These are phyloP conservation scores for Suhomyces canberraensis DNA, from an alignment of 805 yeast genomes.

Conservation along the genomic window DNA sequence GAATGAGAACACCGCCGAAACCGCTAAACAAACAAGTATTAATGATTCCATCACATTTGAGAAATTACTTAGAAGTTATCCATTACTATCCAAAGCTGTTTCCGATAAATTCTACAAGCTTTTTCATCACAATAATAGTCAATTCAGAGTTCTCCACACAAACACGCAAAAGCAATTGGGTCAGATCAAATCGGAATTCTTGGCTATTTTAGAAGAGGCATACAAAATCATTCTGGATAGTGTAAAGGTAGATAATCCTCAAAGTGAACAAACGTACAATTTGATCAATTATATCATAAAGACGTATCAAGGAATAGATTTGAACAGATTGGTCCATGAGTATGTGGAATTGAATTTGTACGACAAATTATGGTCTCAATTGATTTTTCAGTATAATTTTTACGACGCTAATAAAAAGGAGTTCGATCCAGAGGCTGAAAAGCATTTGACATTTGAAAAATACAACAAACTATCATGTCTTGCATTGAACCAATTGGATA, in stretches of 20 bases:
- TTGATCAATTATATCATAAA: constrained; percentile 27
- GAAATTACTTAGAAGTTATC: constrained; percentile 34
- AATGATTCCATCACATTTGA: constrained; percentile 27
- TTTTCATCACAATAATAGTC: constrained; percentile 40
- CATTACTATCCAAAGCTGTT: constrained; percentile 38
- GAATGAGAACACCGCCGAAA: background rate
- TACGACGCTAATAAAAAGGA: constrained; percentile 19
- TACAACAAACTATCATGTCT: constrained; percentile 38
- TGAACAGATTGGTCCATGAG: constrained; percentile 55
- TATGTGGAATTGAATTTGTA: constrained; percentile 71
- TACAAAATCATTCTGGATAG: constrained; percentile 37
- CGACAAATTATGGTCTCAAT: constrained; percentile 60
- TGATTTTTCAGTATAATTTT: constrained; percentile 32
- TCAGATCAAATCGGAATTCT: constrained; percentile 29
- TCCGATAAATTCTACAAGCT: constrained; percentile 35
- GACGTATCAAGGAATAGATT: constrained; percentile 40
- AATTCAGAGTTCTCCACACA: constrained; percentile 28
- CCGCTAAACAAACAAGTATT: background rate
- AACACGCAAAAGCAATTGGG: constrained; percentile 24
- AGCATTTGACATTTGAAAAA: constrained; percentile 23
- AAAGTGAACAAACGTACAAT: constrained; percentile 33
- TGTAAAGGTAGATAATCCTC: constrained; percentile 30
- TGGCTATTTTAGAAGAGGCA: constrained; percentile 32
- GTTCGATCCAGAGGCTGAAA: constrained; percentile 24
- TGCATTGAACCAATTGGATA: constrained; percentile 51